Evolutionary conservation across 148 eudicot genomes (phyloP).

Genomic region (Camellia lanceoleosa): DNA sequence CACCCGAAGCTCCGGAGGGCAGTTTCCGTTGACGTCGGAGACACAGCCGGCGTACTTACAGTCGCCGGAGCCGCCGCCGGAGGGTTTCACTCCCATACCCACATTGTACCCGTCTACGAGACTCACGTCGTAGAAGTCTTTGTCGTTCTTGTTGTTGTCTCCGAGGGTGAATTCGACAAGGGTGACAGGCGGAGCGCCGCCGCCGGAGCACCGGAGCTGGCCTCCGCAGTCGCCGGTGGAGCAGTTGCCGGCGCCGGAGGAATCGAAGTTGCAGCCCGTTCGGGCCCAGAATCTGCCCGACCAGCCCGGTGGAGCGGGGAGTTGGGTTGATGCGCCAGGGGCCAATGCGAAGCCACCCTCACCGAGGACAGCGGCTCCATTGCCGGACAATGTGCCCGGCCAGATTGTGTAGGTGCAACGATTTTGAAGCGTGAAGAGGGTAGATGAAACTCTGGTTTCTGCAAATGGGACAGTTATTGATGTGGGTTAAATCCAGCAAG

Average conservation of each 20-base stretch:
- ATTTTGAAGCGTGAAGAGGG: slow-evolving; percentile 57
- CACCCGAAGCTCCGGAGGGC: slow-evolving; percentile 57
- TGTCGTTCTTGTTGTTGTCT: slow-evolving; percentile 18
- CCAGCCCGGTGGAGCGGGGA: slow-evolving; percentile 64
- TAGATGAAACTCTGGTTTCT: slow-evolving; percentile 34
- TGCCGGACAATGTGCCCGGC: slow-evolving; percentile 67
- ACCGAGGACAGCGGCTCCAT: slow-evolving; percentile 38
- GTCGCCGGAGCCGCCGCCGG: slow-evolving; percentile 41
- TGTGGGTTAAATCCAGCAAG: too few relatives aligned
- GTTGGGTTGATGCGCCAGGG: slow-evolving; percentile 44
- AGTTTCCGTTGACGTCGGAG: slow-evolving; percentile 46
- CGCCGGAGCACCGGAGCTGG: slow-evolving; percentile 41
- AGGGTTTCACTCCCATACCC: slow-evolving; percentile 46
- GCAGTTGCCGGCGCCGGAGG: slow-evolving; percentile 30
- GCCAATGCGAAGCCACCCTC: slow-evolving; percentile 46
- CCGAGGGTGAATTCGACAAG: slow-evolving; percentile 72
- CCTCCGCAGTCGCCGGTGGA: slow-evolving; percentile 50
- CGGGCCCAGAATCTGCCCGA: slow-evolving; percentile 92
- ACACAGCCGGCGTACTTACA: slow-evolving; percentile 70
- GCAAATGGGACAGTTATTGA: not conserved
- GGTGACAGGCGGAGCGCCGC: slow-evolving; percentile 59
- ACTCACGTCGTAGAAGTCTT: slow-evolving; percentile 84
- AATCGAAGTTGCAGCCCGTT: slow-evolving; percentile 73
- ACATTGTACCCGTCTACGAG: slow-evolving; percentile 87
- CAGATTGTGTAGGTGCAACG: slow-evolving; percentile 61